phyloP scores from a whole-genome alignment of 1,284 basidiomycete genomes.

The Boletus smithii region DNA sequence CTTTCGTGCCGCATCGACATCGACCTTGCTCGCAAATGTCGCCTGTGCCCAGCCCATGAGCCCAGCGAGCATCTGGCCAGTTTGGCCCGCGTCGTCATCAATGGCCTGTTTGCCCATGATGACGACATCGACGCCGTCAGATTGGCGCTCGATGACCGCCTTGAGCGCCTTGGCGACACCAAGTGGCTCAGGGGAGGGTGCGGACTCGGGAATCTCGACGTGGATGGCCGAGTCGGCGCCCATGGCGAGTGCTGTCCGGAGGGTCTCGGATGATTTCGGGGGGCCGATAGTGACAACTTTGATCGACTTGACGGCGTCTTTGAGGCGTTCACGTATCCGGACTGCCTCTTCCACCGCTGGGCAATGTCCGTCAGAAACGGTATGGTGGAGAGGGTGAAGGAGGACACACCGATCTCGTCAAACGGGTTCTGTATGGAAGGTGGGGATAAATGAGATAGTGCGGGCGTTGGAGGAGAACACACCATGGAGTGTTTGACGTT shows the following conservation, averaged over 20 bases:
- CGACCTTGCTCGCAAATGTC: constrained; percentile 91
- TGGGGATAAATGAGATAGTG: not conserved
- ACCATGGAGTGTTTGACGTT: constrained; percentile 99
- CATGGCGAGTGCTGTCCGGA: constrained; percentile 97
- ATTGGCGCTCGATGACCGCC: constrained; percentile 71
- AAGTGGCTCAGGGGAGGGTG: constrained; percentile 77
- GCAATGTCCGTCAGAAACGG: not conserved
- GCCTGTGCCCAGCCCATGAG: constrained; percentile 92
- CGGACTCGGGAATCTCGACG: constrained; percentile 77
- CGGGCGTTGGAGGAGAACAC: constrained; percentile 25
- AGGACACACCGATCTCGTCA: constrained; percentile 84
- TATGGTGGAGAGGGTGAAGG: not conserved
- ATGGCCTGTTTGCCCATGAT: constrained; percentile 99
- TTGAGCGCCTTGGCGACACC: constrained; percentile 84
- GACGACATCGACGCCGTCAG: constrained; percentile 77
- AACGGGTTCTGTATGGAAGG: constrained; percentile 76
- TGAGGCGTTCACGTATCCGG: constrained; percentile 81
- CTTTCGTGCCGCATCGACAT: constrained; percentile 68
- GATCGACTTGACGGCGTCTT: constrained; percentile 77
- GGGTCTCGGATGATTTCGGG: constrained; percentile 84
- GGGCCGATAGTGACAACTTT: constrained; percentile 93
- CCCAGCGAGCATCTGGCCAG: constrained; percentile 96
- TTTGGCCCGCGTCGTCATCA: constrained; percentile 96
- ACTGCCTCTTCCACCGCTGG: constrained; percentile 97
- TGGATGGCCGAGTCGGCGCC: constrained; percentile 94